Conservation (phyloP, 2,329 filamentous ascomycete genomes). For the Venturia pyrina region DNA sequence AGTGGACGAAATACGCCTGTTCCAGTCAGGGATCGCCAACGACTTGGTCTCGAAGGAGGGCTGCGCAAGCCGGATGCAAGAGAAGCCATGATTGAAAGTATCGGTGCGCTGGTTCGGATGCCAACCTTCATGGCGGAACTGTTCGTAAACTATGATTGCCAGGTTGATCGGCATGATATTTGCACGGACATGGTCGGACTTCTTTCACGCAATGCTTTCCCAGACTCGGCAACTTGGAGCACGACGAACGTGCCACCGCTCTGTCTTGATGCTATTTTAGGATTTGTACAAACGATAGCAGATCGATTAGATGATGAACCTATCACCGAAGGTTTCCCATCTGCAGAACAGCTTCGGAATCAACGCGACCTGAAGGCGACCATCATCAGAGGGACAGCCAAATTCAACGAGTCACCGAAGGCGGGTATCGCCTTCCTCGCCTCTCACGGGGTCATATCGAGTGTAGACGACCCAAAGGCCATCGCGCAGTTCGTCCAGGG, state of each 20-base stretch:
- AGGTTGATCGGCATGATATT: constrained; percentile 79
- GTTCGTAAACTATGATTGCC: constrained; percentile 97
- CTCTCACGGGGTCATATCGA: constrained; percentile 73
- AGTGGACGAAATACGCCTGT: constrained; percentile 87
- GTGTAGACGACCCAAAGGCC: constrained; percentile 61
- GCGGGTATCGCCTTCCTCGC: constrained; percentile 77
- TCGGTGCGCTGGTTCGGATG: constrained; percentile 84
- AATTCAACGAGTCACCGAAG: constrained; percentile 94
- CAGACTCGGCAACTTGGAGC: constrained; percentile 96
- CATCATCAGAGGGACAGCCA: constrained; percentile 76
- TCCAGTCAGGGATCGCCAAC: constrained; percentile 83
- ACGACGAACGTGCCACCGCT: constrained; percentile 95
- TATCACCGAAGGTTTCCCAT: constrained; percentile 53
- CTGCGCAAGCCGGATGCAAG: constrained; percentile 86
- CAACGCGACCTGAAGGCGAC: constrained; percentile 74
- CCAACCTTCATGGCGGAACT: constrained; percentile 91
- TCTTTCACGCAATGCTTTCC: constrained; percentile 85
- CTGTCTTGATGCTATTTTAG: constrained; percentile 82
- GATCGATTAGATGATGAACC: constrained; percentile 71
- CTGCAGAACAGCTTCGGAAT: constrained; percentile 53
- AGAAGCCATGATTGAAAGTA: constrained; percentile 96
- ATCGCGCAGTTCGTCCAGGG: constrained; percentile 83
- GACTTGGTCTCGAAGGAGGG: constrained; percentile 84
- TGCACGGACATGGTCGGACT: constrained; percentile 94
- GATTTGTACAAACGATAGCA: constrained; percentile 85